These are phyloP conservation scores for Aristolochia fimbriata DNA, from an alignment of 164 flowering plant genomes.

Conservation along the genomic window DNA sequence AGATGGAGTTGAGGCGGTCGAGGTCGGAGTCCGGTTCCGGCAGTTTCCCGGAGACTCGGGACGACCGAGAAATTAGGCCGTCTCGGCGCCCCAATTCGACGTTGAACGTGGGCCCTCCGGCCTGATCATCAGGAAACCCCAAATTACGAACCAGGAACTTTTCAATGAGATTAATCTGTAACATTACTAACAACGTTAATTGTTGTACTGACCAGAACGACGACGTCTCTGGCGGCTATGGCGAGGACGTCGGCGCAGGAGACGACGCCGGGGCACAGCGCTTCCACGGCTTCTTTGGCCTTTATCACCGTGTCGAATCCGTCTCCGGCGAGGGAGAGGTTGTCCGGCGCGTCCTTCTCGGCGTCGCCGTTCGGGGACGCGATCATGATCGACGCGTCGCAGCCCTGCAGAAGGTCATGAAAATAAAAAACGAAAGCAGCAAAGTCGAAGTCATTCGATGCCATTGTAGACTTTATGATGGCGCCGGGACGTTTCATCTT, in stretches of 20 bases:
- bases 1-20: conserved; percentile 30
- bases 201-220: conserved; percentile 35
- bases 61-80: conserved; percentile 51
- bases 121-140: too few species aligned
- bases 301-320: conserved; percentile 72
- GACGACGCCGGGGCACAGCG: conserved; percentile 57
- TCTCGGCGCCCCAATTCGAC: conserved; percentile 73
- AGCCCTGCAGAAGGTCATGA: conserved; percentile 35
- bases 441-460: too few species aligned
- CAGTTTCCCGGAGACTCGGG: conserved; percentile 45
- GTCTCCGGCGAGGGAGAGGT: conserved; percentile 70
- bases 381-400: conserved; percentile 71
- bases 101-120: conserved; percentile 53
- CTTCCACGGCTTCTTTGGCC: conserved; percentile 64
- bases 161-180: too few species aligned
- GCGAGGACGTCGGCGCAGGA: conserved; percentile 77
- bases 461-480: neutral
- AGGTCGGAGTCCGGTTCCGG: conserved; percentile 46
- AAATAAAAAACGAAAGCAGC: too few species aligned
- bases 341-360: conserved; percentile 59
- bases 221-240: conserved; percentile 65
- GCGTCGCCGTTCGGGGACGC: conserved; percentile 55
- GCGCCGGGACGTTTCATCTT: too few species aligned
- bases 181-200: neutral
- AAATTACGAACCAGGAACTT: too few species aligned